Evolutionary conservation across 805 yeast species (phyloP), one percentile per base, ranked within the genome.

Genomic region (Spencermartinsiella europaea): DNA sequence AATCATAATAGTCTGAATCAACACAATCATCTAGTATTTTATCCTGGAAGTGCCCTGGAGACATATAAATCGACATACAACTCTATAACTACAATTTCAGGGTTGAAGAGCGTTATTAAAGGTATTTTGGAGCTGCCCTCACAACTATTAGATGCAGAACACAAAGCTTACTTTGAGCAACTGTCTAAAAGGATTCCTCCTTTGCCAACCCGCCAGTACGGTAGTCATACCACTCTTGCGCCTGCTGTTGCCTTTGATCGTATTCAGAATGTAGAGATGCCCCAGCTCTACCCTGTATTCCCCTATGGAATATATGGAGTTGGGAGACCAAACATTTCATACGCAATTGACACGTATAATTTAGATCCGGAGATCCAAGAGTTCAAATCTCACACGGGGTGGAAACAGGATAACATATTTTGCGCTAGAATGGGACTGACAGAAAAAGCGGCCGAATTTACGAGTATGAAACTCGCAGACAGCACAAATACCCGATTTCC

Each of bases 381-480:
- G n/a, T 36, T 36, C 39, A 36, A 36, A 19, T 36, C 39, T 16
- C 39, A 36, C 17, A 10, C 17, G n/a, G 39, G 39, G 14, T 36
- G 39, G 39, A 36, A 36, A 7, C 39, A 36, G 17, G 39, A 36
- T 10, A 36, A 36, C 19, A 36, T 36, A 15, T 36, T 36, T 19
- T 36, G 39, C 17, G 39, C 39, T n/a, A 4, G 39, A 7, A 36
- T 36, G 39, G 39, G 39, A 36, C 17, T 36, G 19, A 36, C 39
- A n/a, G 19, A 36, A 7, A 17, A 15, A n/a, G 39, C 39, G 5
- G 39, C 19, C 3, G 4, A 19, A 14, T 19, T 15, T 36, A 36
- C 39, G n/a, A 36, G n/a, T 15, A 19, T 15, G 17, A 36, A 36
- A 21, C 39, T 36, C 14, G 14, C 19, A 4, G 39, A 36, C 17